These are phyloP conservation scores for Brassica juncea DNA, from an alignment of 345 rosid species.

Conservation along the genomic window DNA sequence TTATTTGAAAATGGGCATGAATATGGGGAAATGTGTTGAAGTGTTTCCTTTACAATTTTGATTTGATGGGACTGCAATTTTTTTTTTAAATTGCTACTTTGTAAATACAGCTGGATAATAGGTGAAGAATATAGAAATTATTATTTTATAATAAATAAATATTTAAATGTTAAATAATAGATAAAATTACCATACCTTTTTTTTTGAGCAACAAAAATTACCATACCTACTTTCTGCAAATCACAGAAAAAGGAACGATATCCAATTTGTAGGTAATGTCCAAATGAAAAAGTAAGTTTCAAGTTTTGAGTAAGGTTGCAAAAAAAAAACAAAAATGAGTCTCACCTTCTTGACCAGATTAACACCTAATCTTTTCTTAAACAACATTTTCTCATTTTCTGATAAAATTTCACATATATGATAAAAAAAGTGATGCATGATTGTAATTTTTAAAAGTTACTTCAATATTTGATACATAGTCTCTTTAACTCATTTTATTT, in stretches of 20 bases:
- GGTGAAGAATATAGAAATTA: slow-evolving; percentile 11
- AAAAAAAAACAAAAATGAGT: background rate
- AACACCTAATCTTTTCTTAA: slow-evolving; percentile 22
- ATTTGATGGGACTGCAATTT: background rate
- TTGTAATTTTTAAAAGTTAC: background rate
- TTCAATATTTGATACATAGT: background rate
- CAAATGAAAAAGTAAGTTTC: background rate
- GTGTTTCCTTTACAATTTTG: background rate
- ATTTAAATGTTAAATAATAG: background rate
- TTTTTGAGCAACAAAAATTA: too few species aligned
- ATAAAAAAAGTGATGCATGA: background rate
- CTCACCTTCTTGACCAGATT: slow-evolving; percentile 26
- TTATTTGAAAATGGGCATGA: slow-evolving; percentile 17
- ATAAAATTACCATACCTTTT: background rate
- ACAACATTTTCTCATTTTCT: background rate
- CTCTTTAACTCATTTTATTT: slow-evolving; percentile 1
- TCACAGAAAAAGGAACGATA: background rate
- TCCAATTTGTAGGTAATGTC: background rate
- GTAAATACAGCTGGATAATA: background rate
- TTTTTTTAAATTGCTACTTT: background rate
- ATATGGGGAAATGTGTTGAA: slow-evolving; percentile 13
- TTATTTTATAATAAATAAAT: background rate
- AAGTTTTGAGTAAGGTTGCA: background rate
- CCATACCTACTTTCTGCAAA: background rate
- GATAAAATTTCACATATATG: background rate